phyloP scores from a whole-genome alignment of 2,329 filamentous ascomycete genomes.

The Nigrospora osmanthi region DNA sequence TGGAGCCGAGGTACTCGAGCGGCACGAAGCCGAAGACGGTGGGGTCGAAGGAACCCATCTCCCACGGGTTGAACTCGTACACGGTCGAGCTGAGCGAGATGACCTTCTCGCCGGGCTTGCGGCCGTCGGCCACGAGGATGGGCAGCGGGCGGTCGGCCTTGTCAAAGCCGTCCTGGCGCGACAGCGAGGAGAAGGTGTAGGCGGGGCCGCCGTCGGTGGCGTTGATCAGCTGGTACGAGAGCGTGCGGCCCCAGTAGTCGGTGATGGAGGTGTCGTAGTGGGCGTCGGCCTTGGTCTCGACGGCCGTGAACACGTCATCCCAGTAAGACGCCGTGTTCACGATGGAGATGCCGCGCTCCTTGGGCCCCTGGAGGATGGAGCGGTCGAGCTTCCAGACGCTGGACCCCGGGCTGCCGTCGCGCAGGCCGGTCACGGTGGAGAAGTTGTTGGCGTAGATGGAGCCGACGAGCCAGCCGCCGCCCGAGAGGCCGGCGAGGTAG shows the following conservation, averaged over 20 bases:
- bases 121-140: constrained; percentile 62
- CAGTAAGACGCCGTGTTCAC: constrained; percentile 46
- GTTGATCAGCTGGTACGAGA: constrained; percentile 66
- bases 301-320: constrained; percentile 45
- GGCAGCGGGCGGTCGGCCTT: constrained; percentile 62
- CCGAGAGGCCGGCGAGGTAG: constrained; percentile 66
- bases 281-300: constrained; percentile 53
- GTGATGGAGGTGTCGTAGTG: constrained; percentile 61
- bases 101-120: constrained; percentile 51
- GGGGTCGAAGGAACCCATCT: constrained; percentile 71
- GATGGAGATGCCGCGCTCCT: constrained; percentile 16
- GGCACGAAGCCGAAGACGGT: constrained; percentile 65
- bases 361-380: constrained; percentile 25
- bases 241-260: constrained; percentile 65
- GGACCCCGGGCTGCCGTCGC: constrained; percentile 16
- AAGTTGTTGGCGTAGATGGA: constrained; percentile 72
- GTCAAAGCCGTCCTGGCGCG: constrained; percentile 52
- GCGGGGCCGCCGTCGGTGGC: constrained; percentile 56
- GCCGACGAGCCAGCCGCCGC: constrained; percentile 69
- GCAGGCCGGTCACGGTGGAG: constrained; percentile 43
- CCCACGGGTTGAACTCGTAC: constrained; percentile 72
- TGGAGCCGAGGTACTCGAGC: constrained; percentile 63
- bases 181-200: constrained; percentile 70
- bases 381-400: constrained; percentile 26
- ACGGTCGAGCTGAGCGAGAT: constrained; percentile 67